Evolutionary conservation across 1,284 basidiomycete genomes (phyloP), one percentile per base, ranked within the genome.

Genomic region (Austroboletus novae-zelandiae): DNA sequence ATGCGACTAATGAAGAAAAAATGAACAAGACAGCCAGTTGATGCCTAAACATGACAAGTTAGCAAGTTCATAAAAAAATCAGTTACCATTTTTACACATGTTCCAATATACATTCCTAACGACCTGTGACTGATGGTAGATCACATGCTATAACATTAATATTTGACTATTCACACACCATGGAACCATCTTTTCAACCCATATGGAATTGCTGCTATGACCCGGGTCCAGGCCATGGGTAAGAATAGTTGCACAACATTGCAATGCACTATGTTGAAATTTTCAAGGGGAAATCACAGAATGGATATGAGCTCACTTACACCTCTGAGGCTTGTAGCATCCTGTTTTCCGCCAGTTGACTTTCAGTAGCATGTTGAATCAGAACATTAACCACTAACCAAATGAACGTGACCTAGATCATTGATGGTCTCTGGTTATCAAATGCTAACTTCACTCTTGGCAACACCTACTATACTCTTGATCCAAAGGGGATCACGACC

Each of bases 21-120:
- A 47, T 63, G 61, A 15, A 67, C 57, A 47, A 63, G 50, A 44
- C 54, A 61, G 31, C 36, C 54, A 41, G 62, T 62, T 7, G 18
- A 15, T 32, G 14, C 48, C 61, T 67, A 41, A 9, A 30, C 15
- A 30, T 9, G n/a, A 31, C 0, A 36, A 11, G 5, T 67, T 4
- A 66, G 61, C 5, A 27, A 4, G 7, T 27, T 27, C 2, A 45
- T 4, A 17, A 6, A 0, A 36, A 15, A 14, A 20, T 1, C 39
- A 32, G 9, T 30, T 29, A 29, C 23, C 17, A 0, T 9, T 25
- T 37, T 51, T 60, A 66, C 61, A 55, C 25, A 52, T 45, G 40
- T 54, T 9, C 31, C 63, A 45, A 48, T 0, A 44, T 46, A 58
- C 11, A 39, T 7, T 20, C 9, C 49, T 35, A 11, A 37, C 17